phyloP scores from a whole-genome alignment of 768 basidiomycete species.

The Tulasnella sp. region DNA sequence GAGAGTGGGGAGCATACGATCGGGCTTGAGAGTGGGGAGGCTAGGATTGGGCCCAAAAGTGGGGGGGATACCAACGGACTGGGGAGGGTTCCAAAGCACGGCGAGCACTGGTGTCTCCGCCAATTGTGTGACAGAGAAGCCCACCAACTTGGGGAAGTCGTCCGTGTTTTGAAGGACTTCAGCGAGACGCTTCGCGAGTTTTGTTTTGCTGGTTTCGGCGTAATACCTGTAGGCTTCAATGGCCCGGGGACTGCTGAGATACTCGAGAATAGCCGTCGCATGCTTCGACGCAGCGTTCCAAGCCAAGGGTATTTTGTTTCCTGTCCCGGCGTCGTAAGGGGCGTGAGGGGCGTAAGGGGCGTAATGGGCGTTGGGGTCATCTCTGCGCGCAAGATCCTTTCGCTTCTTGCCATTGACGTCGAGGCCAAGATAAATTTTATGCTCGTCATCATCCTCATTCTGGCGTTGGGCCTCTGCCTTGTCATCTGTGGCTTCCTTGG shows the following conservation, averaged over 20 bases:
- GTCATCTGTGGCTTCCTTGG: conserved; percentile 27
- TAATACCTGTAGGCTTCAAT: conserved; percentile 47
- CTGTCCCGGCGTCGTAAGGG: conserved; percentile 9
- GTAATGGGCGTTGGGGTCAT: conserved; percentile 40
- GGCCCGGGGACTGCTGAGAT: conserved; percentile 42
- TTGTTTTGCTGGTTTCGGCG: conserved; percentile 37
- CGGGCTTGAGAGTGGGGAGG: conserved; percentile 26
- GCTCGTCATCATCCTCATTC: conserved; percentile 28
- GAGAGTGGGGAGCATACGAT: conserved; percentile 25
- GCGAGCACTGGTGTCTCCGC: conserved; percentile 49
- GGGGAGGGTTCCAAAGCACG: conserved; percentile 26
- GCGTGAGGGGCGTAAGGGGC: no score
- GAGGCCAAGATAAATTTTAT: conserved; percentile 45
- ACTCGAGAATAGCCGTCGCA: conserved; percentile 34
- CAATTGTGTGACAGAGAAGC: conserved; percentile 41
- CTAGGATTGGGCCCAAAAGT: conserved; percentile 25
- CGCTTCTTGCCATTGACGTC: conserved; percentile 57
- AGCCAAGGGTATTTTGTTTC: conserved; percentile 28
- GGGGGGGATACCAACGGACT: background rate
- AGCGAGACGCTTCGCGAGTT: conserved; percentile 37
- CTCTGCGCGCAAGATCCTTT: conserved; percentile 43
- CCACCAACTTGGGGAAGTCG: conserved; percentile 43
- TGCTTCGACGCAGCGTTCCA: conserved; percentile 39
- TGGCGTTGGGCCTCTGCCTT: conserved; percentile 27
- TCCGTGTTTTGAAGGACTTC: conserved; percentile 37